These are phyloP conservation scores for Pythium monospermum DNA, from an alignment of 352 stramenopile genomes.

Conservation along the genomic window DNA sequence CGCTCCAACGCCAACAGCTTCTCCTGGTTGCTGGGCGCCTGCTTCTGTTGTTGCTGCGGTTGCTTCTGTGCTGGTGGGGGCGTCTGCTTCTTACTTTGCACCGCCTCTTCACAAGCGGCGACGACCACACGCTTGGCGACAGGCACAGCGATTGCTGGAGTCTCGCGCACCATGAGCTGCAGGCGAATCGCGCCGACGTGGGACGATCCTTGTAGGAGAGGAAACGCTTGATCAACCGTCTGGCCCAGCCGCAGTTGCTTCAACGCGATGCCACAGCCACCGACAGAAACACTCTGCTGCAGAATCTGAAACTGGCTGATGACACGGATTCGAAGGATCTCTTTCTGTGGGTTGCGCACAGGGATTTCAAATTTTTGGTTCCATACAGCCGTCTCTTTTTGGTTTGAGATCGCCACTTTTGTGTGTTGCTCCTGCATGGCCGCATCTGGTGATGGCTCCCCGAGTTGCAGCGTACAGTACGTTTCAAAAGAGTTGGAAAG, in stretches of 20 bases:
- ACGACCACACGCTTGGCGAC: not conserved
- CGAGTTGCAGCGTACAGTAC: conserved; percentile 75
- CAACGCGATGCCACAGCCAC: conserved; percentile 50
- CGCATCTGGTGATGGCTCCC: conserved; percentile 28
- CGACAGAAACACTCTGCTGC: conserved; percentile 61
- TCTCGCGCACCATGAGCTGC: conserved; percentile 36
- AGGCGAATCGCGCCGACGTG: conserved; percentile 41
- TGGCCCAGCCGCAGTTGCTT: conserved; percentile 39
- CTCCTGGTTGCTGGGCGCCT: not conserved
- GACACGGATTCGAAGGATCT: conserved; percentile 66
- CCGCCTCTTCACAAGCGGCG: not conserved
- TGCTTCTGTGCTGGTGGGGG: too few relatives aligned
- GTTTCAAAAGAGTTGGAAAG: conserved; percentile 31
- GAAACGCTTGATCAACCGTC: conserved; percentile 54
- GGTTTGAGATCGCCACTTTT: conserved; percentile 34
- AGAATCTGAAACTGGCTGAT: conserved; percentile 65
- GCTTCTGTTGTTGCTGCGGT: too few relatives aligned
- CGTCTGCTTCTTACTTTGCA: conserved; percentile 4
- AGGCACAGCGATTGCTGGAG: not conserved
- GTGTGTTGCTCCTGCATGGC: conserved; percentile 28
- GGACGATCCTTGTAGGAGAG: conserved; percentile 42
- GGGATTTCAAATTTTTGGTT: conserved; percentile 74
- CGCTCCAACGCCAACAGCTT: not conserved
- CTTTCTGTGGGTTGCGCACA: conserved; percentile 34
- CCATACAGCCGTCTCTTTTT: conserved; percentile 44